Conservation (phyloP, 805 yeast species). For the Candida pseudofarinosa region DNA sequence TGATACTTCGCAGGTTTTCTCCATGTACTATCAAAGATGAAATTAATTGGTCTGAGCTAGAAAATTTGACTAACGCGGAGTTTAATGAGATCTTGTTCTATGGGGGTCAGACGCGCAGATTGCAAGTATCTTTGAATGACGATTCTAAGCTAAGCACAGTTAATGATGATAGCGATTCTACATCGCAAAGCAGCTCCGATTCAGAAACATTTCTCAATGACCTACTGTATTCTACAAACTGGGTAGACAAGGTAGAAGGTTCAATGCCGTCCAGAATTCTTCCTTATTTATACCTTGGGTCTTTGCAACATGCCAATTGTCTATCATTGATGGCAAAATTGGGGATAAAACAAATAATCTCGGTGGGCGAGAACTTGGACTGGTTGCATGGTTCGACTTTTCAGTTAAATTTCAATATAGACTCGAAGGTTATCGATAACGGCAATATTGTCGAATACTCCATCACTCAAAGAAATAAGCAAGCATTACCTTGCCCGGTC, state of each 20-base stretch:
- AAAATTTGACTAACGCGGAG: constrained; percentile 24
- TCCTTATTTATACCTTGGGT: constrained; percentile 82
- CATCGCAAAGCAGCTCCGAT: constrained; percentile 6
- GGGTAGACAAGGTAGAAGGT: constrained; percentile 50
- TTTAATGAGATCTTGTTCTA: constrained; percentile 30
- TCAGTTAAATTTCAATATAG: constrained; percentile 19
- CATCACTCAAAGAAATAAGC: constrained; percentile 19
- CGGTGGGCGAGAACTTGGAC: constrained; percentile 76
- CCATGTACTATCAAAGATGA: constrained; percentile 32
- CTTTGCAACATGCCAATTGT: constrained; percentile 75
- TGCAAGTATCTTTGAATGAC: constrained; percentile 13
- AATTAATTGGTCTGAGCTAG: constrained; percentile 29
- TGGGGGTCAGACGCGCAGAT: constrained; percentile 20
- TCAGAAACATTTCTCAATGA: constrained; percentile 1
- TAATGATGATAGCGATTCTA: constrained; percentile 6
- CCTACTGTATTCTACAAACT: constrained; percentile 11
- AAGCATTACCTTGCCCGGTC: constrained; percentile 19
- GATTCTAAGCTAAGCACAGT: constrained; percentile 4
- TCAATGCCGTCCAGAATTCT: constrained; percentile 80
- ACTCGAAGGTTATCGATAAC: constrained; percentile 17
- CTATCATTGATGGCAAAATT: constrained; percentile 57
- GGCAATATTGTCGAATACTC: constrained; percentile 30
- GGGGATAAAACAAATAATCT: constrained; percentile 70
- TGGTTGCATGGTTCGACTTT: constrained; percentile 51
- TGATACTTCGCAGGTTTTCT: constrained; percentile 54